Evolutionary conservation across 768 basidiomycete genomes (phyloP), one percentile per base, ranked within the genome.

Genomic region (Tylopilus cervinicoccineus): DNA sequence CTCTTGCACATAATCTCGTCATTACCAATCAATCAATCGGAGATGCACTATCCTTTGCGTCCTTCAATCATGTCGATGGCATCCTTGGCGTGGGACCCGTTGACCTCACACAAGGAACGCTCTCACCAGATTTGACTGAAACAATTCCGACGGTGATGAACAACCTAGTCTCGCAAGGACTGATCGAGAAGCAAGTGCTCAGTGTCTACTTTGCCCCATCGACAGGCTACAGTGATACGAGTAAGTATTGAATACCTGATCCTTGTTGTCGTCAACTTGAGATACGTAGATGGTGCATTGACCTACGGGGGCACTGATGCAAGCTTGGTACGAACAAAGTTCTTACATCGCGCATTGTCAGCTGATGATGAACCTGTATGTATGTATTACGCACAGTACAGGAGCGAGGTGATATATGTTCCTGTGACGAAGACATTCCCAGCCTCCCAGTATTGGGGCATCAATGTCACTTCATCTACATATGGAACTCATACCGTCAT

Each of bases 21-120:
- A 55, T 69, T 40, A 27, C 23, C 6, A 53, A 53, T 16, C 67
- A 68, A 38, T 56, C 61, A 6, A 68, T 69, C 17, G 60, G 61
- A 51, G 53, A 45, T 22, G 61, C 53, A 34, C 20, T 48, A 3
- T 23, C 32, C 9, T 57, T 14, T 9, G 32, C 28, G 1, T 27
- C 28, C 19, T 61, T 65, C 17, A 24, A 34, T 11, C 59, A 52
- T 28, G 44, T 63, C 6, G 59, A 62, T 24, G 63, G 63, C 7
- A 57, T 65, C 24, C 10, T 65, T 4, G 64, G 64, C n/a, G 17
- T 65, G 17, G 64, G 61, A 22, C 61, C 63, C 32, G 20, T 46
- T 19, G 50, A 48, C 19, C 55, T 59, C 13, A 63, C 60, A 1
- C 7, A 14, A 16, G 34, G 44, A 10, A 40, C 22, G 3, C 44